phyloP scores from a whole-genome alignment of 176 grass and related monocot species.

The Puccinellia tenuiflora region DNA sequence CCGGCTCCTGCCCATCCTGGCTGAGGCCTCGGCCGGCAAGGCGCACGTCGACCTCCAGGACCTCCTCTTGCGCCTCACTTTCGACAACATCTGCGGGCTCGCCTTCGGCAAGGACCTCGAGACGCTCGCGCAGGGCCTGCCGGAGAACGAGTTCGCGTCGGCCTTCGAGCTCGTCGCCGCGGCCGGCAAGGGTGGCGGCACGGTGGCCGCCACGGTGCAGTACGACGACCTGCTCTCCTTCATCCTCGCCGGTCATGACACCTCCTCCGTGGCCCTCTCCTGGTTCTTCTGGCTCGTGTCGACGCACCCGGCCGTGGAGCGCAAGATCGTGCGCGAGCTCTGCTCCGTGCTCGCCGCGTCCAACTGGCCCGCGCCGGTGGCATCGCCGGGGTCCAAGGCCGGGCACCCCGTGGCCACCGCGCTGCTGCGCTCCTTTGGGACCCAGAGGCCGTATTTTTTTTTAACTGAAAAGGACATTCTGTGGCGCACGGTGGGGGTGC shows the following conservation, averaged over 20 bases:
- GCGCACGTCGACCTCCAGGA: constrained; percentile 70
- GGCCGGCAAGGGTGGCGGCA: background rate
- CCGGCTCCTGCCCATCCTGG: constrained; percentile 69
- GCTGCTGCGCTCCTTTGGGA: no score
- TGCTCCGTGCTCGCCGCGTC: constrained; percentile 61
- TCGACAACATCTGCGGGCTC: constrained; percentile 94
- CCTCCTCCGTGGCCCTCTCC: constrained; percentile 88
- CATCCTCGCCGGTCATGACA: constrained; percentile 97
- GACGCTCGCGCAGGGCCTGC: constrained; percentile 62
- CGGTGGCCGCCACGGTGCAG: background rate
- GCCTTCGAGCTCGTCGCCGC: constrained; percentile 56
- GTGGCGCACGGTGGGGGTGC: no score
- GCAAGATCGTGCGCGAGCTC: constrained; percentile 62
- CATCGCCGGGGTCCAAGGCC: no score
- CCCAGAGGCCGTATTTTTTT: no score
- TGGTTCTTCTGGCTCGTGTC: constrained; percentile 99
- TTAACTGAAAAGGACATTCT: no score
- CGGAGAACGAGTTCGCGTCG: constrained; percentile 77
- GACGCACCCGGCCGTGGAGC: constrained; percentile 65
- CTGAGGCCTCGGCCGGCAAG: constrained; percentile 11
- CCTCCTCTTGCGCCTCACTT: constrained; percentile 83
- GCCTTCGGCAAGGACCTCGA: constrained; percentile 88
- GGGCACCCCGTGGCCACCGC: no score
- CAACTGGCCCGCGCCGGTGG: no score
- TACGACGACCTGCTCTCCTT: constrained; percentile 97